These are phyloP conservation scores for Helicosporidium sp. DNA, from an alignment of 139 green algal species.

Conservation along the genomic window DNA sequence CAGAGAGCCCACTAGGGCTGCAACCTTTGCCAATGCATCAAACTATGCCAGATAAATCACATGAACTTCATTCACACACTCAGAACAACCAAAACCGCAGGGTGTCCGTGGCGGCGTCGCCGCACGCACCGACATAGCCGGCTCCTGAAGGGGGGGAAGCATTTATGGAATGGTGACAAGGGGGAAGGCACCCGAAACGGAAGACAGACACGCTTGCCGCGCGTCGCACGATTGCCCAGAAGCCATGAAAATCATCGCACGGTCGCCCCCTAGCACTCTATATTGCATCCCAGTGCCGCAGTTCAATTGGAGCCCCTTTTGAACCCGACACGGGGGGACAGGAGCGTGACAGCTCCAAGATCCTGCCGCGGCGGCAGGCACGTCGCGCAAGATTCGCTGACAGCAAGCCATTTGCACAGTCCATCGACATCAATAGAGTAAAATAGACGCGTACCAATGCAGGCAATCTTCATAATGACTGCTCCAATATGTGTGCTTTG, in stretches of 20 bases:
- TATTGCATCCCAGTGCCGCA: background rate
- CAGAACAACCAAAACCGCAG: background rate
- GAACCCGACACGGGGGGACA: background rate
- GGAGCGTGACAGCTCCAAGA: background rate
- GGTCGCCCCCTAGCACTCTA: background rate
- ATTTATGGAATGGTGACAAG: background rate
- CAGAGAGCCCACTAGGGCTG: background rate
- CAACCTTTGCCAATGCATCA: background rate
- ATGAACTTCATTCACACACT: background rate
- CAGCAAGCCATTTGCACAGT: background rate
- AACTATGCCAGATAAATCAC: background rate
- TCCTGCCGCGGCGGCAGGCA: background rate
- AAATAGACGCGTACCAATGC: slow-evolving; percentile 11
- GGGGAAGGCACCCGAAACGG: background rate
- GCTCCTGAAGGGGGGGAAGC: slow-evolving; percentile 18
- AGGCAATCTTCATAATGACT: slow-evolving; percentile 13
- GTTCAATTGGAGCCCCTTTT: background rate
- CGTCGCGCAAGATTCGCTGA: background rate
- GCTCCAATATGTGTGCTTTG: no score
- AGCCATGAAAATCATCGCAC: no score
- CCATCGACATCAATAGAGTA: background rate
- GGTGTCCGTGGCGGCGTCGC: background rate
- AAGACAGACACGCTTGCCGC: background rate
- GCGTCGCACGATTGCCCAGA: no score
- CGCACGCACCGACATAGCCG: slow-evolving; percentile 16